Evolutionary conservation across 495 filamentous ascomycete species (phyloP), one percentile per base, ranked within the genome.

Genomic region (Penicillium flavigenum): DNA sequence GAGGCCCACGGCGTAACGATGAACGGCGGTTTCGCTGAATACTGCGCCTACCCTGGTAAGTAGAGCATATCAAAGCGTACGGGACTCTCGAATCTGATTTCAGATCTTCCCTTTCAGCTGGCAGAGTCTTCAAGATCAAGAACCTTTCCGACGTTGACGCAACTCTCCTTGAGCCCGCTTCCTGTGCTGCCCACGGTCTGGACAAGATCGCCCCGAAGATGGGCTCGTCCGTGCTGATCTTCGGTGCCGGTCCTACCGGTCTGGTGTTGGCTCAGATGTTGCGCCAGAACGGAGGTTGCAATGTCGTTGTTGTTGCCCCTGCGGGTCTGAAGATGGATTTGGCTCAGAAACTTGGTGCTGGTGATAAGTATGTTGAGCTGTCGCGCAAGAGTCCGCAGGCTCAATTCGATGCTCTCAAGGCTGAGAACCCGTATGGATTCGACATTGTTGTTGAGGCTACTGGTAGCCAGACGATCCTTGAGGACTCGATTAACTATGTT

Each of bases 1-100:
- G 72, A 83, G 60, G 82, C 83, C 32, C 83, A 88, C 57, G 86
- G 86, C 50, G 85, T 86, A 44, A 79, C 76, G 56, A 72, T 87
- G 72, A 80, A 86, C 47, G 87, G 87, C 48, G 86, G 86, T 19
- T 88, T 89, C 59, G 87, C 86, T 43, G 86, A 88, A 64, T 90
- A 87, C 77, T 83, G 79, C 48, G 71, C 73, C 16, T 79, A 77
- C 59, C 70, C 66, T 31, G 70, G 72, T 74, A 63, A 47, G 67
- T 51, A 26, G 6, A 38, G 4, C 12, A 2, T 19, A 24, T 24
- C 10, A 45, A 27, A 17, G 12, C 19, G 17, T 26, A 22, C 0
- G 12, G 16, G 16, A 0, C 22, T 7, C 3, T 4, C 31, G n/a
- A 54, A 20, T n/a, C 43, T 55, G 22, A 55, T 16, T 4, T 8